A percentile compares a stretch with the other conserved stretches of the same genome.
Evolutionary conservation across 2,329 filamentous ascomycete genomes (phyloP).

Genomic region (Huntiella decipiens): DNA sequence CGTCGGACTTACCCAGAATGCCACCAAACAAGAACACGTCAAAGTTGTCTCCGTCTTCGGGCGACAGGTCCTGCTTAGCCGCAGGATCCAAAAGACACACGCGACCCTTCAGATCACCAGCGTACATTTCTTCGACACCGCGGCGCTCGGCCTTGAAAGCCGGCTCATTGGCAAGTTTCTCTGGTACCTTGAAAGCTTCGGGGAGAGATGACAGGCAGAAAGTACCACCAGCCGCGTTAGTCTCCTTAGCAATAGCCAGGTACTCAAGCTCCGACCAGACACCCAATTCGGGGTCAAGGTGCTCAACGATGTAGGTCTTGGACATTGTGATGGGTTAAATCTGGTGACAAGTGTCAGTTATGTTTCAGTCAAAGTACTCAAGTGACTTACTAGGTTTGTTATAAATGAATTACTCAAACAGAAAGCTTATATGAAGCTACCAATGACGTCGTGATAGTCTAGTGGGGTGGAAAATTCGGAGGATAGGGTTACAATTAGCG

Average conservation of each 20-base stretch:
- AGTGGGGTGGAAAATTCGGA: not conserved
- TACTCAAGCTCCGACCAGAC: slow-evolving; percentile 93
- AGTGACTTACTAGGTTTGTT: not conserved
- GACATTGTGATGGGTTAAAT: not conserved
- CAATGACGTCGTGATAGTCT: not conserved
- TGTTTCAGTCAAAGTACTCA: not conserved
- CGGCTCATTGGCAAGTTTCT: slow-evolving; percentile 31
- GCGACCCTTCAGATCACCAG: slow-evolving; percentile 42
- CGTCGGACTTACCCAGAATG: slow-evolving; percentile 52
- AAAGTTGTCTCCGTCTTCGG: slow-evolving; percentile 65
- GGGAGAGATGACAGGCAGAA: slow-evolving; percentile 77
- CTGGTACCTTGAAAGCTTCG: slow-evolving; percentile 44
- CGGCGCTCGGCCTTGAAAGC: slow-evolving; percentile 54
- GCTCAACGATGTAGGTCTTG: slow-evolving; percentile 77
- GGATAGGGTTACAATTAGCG: not conserved
- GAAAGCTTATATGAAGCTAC: not conserved
- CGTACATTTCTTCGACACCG: slow-evolving; percentile 70
- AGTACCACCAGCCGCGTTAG: slow-evolving; percentile 40
- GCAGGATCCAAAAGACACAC: slow-evolving; percentile 84
- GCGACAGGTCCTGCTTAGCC: slow-evolving; percentile 61
- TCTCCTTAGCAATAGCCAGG: slow-evolving; percentile 67
- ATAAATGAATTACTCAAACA: no score
- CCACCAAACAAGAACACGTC: slow-evolving; percentile 91
- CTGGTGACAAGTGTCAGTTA: not conserved
- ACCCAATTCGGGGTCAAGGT: slow-evolving; percentile 86